These are phyloP conservation scores for Cryphonectria carpinicola DNA, from an alignment of 2,329 filamentous ascomycete genomes.

Conservation along the genomic window DNA sequence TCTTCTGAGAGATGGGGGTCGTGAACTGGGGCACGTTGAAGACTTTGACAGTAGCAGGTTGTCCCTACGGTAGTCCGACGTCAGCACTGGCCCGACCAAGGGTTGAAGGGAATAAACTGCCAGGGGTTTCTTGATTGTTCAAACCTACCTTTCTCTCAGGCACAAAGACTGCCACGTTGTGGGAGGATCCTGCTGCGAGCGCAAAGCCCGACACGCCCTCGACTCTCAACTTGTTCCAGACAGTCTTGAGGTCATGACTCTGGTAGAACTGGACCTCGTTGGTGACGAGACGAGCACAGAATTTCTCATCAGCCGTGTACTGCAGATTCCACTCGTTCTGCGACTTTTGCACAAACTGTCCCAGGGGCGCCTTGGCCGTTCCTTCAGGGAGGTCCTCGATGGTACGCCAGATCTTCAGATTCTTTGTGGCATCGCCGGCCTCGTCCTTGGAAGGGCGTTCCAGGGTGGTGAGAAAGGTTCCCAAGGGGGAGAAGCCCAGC, in stretches of 20 bases:
- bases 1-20: constrained; percentile 89
- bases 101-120: background rate
- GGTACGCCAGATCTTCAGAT: constrained; percentile 94
- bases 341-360: constrained; percentile 92
- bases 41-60: constrained; percentile 91
- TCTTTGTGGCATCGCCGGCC: constrained; percentile 90
- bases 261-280: constrained; percentile 99
- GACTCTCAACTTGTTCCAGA: constrained; percentile 94
- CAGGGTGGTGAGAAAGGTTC: constrained; percentile 95
- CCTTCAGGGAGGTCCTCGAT: constrained; percentile 68
- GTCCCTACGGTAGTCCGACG: constrained; percentile 62
- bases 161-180: constrained; percentile 92
- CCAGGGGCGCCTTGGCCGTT: constrained; percentile 73
- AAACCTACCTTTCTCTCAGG: constrained; percentile 85
- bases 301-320: constrained; percentile 91
- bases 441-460: constrained; percentile 93
- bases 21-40: constrained; percentile 90
- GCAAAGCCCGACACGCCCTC: constrained; percentile 92
- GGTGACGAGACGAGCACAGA: constrained; percentile 89
- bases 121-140: background rate
- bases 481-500: constrained; percentile 88
- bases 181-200: constrained; percentile 84
- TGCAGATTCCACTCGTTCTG: constrained; percentile 97
- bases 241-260: constrained; percentile 79
- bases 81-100: constrained; percentile 30